A percentile compares a stretch with the other conserved stretches of the same genome.
Evolutionary conservation across 1,139 yeast species (phyloP).

Genomic region (Blastobotrys petasosporus): DNA sequence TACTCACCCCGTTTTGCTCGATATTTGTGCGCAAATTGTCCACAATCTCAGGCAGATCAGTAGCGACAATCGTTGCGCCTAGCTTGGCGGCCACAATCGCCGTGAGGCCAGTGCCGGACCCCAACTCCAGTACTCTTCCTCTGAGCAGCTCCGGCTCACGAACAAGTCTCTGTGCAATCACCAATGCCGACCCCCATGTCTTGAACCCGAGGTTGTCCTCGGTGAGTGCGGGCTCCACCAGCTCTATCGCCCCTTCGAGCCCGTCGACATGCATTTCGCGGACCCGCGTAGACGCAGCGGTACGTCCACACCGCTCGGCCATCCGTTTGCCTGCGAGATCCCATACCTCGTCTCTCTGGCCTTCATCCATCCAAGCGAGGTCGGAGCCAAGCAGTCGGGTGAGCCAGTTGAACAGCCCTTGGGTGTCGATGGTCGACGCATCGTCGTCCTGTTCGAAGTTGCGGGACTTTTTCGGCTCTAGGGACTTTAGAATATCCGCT

Average conservation of each 20-base stretch:
- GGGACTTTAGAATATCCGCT: slow-evolving; percentile 41
- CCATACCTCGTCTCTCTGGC: slow-evolving; percentile 41
- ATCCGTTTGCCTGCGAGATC: slow-evolving; percentile 58
- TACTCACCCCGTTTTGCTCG: slow-evolving; percentile 37
- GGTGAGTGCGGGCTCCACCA: slow-evolving; percentile 81
- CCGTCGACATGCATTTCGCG: slow-evolving; percentile 39
- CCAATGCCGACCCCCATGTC: slow-evolving; percentile 91
- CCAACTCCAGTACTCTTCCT: slow-evolving; percentile 57
- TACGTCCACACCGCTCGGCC: slow-evolving; percentile 79
- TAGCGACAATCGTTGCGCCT: slow-evolving; percentile 50
- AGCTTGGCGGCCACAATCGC: slow-evolving; percentile 57
- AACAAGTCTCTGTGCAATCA: slow-evolving; percentile 54
- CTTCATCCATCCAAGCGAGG: slow-evolving; percentile 44
- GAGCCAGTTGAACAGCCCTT: slow-evolving; percentile 51
- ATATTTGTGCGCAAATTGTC: slow-evolving; percentile 61
- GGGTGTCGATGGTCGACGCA: slow-evolving; percentile 22
- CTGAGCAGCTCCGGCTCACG: slow-evolving; percentile 22
- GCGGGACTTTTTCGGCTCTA: slow-evolving; percentile 47
- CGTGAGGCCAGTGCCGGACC: slow-evolving; percentile 90
- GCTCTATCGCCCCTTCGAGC: slow-evolving; percentile 30
- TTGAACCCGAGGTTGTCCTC: slow-evolving; percentile 83
- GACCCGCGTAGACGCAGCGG: slow-evolving; percentile 70
- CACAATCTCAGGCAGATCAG: slow-evolving; percentile 76
- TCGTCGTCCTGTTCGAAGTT: slow-evolving; percentile 44
- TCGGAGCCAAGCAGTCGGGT: slow-evolving; percentile 58